Evolutionary conservation across 306 rosid genomes (phyloP), one percentile per base, ranked within the genome.

Genomic region (Albizia julibrissin): DNA sequence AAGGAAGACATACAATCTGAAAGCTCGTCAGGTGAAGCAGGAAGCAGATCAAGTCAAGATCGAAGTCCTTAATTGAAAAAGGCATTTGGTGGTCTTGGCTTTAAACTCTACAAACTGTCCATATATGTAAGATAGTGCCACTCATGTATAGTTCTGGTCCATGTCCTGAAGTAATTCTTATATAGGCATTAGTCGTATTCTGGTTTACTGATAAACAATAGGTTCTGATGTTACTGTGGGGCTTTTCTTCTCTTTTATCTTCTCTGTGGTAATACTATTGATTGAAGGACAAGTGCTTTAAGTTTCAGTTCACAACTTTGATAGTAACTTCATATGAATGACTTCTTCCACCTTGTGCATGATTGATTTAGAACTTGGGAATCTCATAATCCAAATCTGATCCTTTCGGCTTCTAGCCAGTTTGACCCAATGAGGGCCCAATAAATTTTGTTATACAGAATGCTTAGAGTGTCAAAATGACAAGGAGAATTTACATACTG

Each of bases 1-100:
- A 89, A 86, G 90, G 24, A 52, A 52, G 58, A 16, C 58, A 50
- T 18, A 50, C 8, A 9, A 11, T 46, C 15, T 46, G 50, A 11
- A 46, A 46, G 50, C 50, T 18, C 59, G 89, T 89, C 59, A 43
- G 91, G 92, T 68, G 92, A 91, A 24, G 94, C 88, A 62, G 94
- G 85, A 81, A 87, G 92, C 10, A 88, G 77, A 82, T 91, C 90
- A 33, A 90, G 97, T 71, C 97, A 92, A 39, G 94, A 91, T 54
- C 97, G 93, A 13, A 86, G 89, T 81, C 22, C 22, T 18, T 19
- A 6, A 44, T 11, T 44, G 49, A 50, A 50, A 50, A 50, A 50
- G 58, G 58, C 58, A 15, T 50, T 50, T 50, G 19, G 3, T 16
- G 58, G 9, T 50, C 58, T 14, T 50, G 18, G n/a, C n/a, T 52